Percentiles rank a stretch among this genome's conserved stretches.
These are phyloP conservation scores for Pleurotus tuber-regium DNA, from an alignment of 768 basidiomycete species.

Conservation along the genomic window DNA sequence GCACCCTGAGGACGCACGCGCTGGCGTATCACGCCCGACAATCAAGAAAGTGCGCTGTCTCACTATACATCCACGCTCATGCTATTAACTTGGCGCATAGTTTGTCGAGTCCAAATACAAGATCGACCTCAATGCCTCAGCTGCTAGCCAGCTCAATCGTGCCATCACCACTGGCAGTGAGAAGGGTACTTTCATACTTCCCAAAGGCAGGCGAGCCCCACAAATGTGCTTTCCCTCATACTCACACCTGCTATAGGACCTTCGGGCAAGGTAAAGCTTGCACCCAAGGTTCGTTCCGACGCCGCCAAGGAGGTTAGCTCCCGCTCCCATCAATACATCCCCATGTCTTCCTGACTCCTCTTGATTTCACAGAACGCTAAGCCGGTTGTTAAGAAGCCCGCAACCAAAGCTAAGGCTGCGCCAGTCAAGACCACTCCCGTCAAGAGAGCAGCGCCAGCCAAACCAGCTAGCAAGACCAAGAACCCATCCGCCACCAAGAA, in stretches of 20 bases:
- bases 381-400: constrained; percentile 24
- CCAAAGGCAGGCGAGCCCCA: constrained; percentile 36
- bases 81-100: constrained; percentile 33
- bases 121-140: constrained; percentile 69
- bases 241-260: constrained; percentile 32
- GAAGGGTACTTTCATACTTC: constrained; percentile 47
- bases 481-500: constrained; percentile 21
- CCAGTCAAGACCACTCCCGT: constrained; percentile 23
- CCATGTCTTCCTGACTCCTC: constrained; percentile 6
- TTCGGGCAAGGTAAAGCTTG: constrained; percentile 51
- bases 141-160: constrained; percentile 74
- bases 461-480: constrained; percentile 19
- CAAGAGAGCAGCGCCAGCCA: constrained; percentile 18
- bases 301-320: constrained; percentile 48
- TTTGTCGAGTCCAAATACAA: constrained; percentile 83
- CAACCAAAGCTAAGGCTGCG: constrained; percentile 17
- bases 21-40: constrained; percentile 74
- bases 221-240: background rate
- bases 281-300: constrained; percentile 60
- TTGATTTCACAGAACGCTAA: constrained; percentile 37
- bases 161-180: constrained; percentile 64
- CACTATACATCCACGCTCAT: constrained; percentile 13
- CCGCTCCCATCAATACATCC: constrained; percentile 11
- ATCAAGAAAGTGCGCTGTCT: constrained; percentile 68
- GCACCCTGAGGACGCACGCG: constrained; percentile 66